These are phyloP conservation scores for Kuraishia borneana DNA, from an alignment of 805 yeast genomes.

Conservation along the genomic window DNA sequence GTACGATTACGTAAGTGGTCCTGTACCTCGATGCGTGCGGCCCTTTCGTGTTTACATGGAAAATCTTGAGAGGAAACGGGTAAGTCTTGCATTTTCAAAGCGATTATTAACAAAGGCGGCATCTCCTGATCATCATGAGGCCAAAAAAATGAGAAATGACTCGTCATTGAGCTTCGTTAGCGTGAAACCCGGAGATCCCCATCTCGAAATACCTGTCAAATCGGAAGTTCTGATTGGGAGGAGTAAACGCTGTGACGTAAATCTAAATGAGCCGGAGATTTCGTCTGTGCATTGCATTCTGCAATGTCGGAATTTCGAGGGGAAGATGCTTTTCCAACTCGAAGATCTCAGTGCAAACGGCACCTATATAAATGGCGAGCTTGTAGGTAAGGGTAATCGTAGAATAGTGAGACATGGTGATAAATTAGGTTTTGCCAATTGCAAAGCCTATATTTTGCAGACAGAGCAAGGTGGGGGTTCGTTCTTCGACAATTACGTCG, in stretches of 20 bases:
- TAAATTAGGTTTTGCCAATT: slow-evolving; percentile 37
- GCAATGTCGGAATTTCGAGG: slow-evolving; percentile 16
- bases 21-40: too few species aligned
- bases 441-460: slow-evolving; percentile 18
- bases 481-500: slow-evolving; percentile 44
- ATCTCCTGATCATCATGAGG: too few species aligned
- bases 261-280: slow-evolving; percentile 34
- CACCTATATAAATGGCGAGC: slow-evolving; percentile 49
- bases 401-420: slow-evolving; percentile 53
- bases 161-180: too few species aligned
- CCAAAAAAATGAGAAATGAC: too few species aligned
- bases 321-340: slow-evolving; percentile 29
- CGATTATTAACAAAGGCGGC: too few species aligned
- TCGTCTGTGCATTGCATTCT: slow-evolving; percentile 57
- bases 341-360: slow-evolving; percentile 58
- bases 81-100: too few species aligned
- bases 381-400: slow-evolving; percentile 36
- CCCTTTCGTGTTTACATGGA: too few species aligned
- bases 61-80: too few species aligned
- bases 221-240: slow-evolving; percentile 28
- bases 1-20: too few species aligned
- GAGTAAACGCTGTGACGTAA: slow-evolving; percentile 48
- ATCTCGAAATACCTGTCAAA: slow-evolving; percentile 3
- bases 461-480: slow-evolving; percentile 16
- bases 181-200: too few species aligned